A percentile compares a stretch with the other conserved stretches of the same genome.
These are phyloP conservation scores for Physcia stellaris DNA, from an alignment of 495 filamentous ascomycete species.

Conservation along the genomic window DNA sequence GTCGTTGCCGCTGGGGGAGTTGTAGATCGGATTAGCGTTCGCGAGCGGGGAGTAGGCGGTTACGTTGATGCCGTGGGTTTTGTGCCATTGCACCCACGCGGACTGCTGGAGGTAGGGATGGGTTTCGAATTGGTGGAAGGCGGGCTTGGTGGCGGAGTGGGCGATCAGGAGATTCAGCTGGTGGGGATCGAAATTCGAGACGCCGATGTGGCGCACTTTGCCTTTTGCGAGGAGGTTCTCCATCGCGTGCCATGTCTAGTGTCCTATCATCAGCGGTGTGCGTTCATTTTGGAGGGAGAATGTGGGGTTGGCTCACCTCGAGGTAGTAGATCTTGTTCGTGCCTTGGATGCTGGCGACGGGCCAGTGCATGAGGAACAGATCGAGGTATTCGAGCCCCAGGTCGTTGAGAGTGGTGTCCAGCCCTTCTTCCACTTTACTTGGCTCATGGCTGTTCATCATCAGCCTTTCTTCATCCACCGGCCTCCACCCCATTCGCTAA, in stretches of 20 bases:
- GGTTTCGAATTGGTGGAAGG: conserved; percentile 46
- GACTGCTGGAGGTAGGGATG: conserved; percentile 49
- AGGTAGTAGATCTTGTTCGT: conserved; percentile 10
- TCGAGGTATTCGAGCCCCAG: conserved; percentile 56
- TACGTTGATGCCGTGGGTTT: conserved; percentile 37
- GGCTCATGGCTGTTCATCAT: conserved; percentile 27
- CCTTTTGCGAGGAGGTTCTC: conserved; percentile 41
- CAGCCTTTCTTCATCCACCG: no score
- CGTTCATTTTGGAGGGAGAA: no score
- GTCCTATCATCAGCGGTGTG: neutral
- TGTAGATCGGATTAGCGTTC: conserved; percentile 33
- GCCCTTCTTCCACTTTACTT: conserved; percentile 29
- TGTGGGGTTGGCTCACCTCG: conserved; percentile 7
- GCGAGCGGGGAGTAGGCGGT: conserved; percentile 48
- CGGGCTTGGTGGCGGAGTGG: conserved; percentile 28
- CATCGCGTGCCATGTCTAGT: conserved; percentile 33
- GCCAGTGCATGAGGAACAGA: conserved; percentile 60
- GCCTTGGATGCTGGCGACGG: conserved; percentile 20
- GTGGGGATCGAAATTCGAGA: conserved; percentile 41
- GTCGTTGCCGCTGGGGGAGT: conserved; percentile 22
- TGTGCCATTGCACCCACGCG: conserved; percentile 31
- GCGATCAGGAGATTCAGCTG: conserved; percentile 29
- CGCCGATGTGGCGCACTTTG: conserved; percentile 43
- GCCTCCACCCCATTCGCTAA: no score
- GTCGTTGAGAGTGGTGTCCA: conserved; percentile 39